phyloP scores from a whole-genome alignment of 2,329 filamentous ascomycete species.

The Penicillium sp. region DNA sequence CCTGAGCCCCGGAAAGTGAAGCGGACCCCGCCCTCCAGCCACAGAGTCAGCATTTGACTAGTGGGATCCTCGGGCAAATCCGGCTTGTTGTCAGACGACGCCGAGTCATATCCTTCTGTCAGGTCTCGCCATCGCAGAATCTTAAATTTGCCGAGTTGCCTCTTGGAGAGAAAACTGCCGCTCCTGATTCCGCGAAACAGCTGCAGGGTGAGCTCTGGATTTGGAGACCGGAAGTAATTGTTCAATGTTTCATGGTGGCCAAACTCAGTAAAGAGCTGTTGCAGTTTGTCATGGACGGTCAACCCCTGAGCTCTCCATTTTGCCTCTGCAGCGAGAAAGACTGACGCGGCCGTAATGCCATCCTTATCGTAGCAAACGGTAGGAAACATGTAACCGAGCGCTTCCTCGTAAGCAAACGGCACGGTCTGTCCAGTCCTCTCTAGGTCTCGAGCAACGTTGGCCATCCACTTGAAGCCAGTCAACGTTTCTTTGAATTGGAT shows the following conservation, averaged over 20 bases:
- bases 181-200: constrained; percentile 54
- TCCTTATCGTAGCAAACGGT: constrained; percentile 61
- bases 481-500: constrained; percentile 59
- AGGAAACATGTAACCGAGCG: constrained; percentile 63
- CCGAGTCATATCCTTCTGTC: constrained; percentile 57
- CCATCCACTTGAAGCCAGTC: constrained; percentile 66
- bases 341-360: constrained; percentile 56
- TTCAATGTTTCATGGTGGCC: constrained; percentile 62
- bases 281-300: constrained; percentile 56
- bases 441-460: constrained; percentile 55
- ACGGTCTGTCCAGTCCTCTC: constrained; percentile 48
- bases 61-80: constrained; percentile 53
- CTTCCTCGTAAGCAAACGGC: constrained; percentile 61
- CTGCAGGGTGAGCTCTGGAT: constrained; percentile 48
- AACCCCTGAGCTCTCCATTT: constrained; percentile 50
- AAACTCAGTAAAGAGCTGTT: constrained; percentile 53
- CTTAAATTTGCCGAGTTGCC: constrained; percentile 48
- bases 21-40: constrained; percentile 51
- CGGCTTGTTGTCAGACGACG: constrained; percentile 49
- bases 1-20: constrained; percentile 60
- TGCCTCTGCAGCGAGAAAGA: constrained; percentile 55
- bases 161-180: constrained; percentile 42
- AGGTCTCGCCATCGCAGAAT: constrained; percentile 59
- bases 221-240: constrained; percentile 59
- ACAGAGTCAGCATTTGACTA: constrained; percentile 61